Evolutionary conservation across 768 basidiomycete genomes (phyloP).

Genomic region (Agaricus bisporus): DNA sequence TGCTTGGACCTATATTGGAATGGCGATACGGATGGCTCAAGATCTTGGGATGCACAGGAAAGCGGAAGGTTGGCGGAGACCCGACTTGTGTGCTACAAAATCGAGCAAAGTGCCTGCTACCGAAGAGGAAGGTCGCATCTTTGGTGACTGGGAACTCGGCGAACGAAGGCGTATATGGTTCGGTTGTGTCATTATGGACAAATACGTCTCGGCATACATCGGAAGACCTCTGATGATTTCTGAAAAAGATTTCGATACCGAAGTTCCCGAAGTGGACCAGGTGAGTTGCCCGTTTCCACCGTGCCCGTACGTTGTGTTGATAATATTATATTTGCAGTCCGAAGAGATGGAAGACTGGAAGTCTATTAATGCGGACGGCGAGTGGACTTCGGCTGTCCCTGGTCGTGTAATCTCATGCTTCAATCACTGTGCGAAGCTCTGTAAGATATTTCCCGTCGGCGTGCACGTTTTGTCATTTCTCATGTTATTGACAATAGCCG

Average conservation of each 20-base stretch:
- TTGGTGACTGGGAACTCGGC: conserved; percentile 55
- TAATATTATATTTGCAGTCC: conserved; percentile 26
- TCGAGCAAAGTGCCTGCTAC: neutral
- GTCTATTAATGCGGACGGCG: conserved; percentile 17
- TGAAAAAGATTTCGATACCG: conserved; percentile 73
- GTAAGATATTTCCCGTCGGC: conserved; percentile 33
- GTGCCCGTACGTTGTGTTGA: neutral
- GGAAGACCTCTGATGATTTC: conserved; percentile 70
- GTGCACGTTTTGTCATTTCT: neutral
- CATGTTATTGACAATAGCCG: conserved; percentile 35
- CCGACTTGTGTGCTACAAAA: conserved; percentile 34
- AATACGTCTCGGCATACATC: conserved; percentile 75
- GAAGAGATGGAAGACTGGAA: conserved; percentile 60
- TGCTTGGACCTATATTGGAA: conserved; percentile 81
- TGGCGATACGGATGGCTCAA: conserved; percentile 91
- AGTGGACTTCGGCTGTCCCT: conserved; percentile 28
- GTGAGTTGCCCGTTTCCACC: conserved; percentile 25
- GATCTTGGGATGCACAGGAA: conserved; percentile 79
- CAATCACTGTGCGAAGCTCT: conserved; percentile 65
- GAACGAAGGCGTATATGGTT: conserved; percentile 75
- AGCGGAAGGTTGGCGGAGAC: conserved; percentile 73
- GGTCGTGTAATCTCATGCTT: conserved; percentile 67
- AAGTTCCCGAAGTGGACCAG: conserved; percentile 55
- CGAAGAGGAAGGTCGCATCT: conserved; percentile 33
- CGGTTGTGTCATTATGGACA: conserved; percentile 73